Evolutionary conservation across 192 early-diverging fungal species (phyloP), one percentile per base, ranked within the genome.

Genomic region (Coemansia sp.): DNA sequence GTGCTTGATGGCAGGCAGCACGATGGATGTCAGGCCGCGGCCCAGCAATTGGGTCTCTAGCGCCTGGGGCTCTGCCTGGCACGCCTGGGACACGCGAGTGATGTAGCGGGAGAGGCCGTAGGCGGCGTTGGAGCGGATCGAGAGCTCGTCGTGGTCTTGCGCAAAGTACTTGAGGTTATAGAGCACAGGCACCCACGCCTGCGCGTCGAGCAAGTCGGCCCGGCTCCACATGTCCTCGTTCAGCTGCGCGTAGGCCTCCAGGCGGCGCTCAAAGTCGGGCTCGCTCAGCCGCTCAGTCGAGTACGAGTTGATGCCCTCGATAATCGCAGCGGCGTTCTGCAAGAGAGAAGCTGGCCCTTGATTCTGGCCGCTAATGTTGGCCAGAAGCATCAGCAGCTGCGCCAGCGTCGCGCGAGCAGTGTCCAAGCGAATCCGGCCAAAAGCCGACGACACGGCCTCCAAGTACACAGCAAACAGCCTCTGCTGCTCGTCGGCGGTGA

Each of bases 181-280:
- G 4, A 99, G 80, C 12, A 99, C 56, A 19, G 98, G 96, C 0
- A 92, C 71, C 96, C 97, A 98, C 43, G 96, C 90, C 9, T 74
- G 67, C 17, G 86, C 69, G 41, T 86, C 84, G n/a, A 97, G 79
- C 8, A 75, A 68, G 6, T 59, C 71, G 10, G 62, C 27, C 12
- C 60, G 40, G 31, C 67, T 58, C 79, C 92, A 93, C 20, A 91
- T 68, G 1, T 87, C 81, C 67, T 90, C 87, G 66, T 89, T 90
- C 51, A 99, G 83, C 15, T 70, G 64, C 39, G 78, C 86, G 60
- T 94, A 93, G 0, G 94, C 92, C 40, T 85, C 88, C 60, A 98
- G 86, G 5, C 94, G 87, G 12, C 74, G 73, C 71, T 94, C 92
- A 70, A 91, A 97, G 64, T 98, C 95, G 1, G 92, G 92, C 61